Conservation (phyloP, 1,284 basidiomycete species). For the Vanrija sp. region DNA sequence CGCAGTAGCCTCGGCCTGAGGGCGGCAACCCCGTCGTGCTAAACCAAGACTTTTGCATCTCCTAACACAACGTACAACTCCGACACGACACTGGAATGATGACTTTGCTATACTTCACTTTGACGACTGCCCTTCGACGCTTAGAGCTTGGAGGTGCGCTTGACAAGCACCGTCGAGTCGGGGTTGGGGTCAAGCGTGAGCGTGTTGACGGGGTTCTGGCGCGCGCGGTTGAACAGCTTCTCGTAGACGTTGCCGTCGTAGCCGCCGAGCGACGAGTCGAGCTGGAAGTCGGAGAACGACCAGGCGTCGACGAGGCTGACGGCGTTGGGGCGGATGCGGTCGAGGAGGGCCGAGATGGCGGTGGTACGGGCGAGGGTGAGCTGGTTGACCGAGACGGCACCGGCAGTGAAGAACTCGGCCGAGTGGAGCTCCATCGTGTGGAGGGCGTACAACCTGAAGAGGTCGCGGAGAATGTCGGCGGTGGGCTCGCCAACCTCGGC, state of each 20-base stretch:
- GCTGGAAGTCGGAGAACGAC: conserved; percentile 54
- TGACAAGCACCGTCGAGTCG: conserved; percentile 9
- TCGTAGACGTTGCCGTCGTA: conserved; percentile 53
- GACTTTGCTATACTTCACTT: conserved; percentile 15
- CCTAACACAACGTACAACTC: too few relatives aligned
- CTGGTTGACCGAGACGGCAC: conserved; percentile 46
- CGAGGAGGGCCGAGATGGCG: conserved; percentile 9
- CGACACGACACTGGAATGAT: too few relatives aligned
- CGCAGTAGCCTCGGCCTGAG: too few relatives aligned
- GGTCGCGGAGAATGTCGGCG: conserved; percentile 35
- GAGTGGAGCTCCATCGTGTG: conserved; percentile 50
- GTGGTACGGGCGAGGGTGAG: conserved; percentile 13
- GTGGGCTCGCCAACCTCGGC: conserved; percentile 7
- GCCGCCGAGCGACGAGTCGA: conserved; percentile 56
- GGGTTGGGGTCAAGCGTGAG: conserved; percentile 20
- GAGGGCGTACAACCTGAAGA: conserved; percentile 51
- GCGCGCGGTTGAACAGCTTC: conserved; percentile 49
- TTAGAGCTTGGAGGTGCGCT: conserved; percentile 19
- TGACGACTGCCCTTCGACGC: not conserved
- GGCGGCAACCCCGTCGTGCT: too few relatives aligned
- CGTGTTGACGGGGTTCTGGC: conserved; percentile 19
- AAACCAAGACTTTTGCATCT: too few relatives aligned
- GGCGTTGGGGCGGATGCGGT: conserved; percentile 7
- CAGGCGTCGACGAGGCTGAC: conserved; percentile 55
- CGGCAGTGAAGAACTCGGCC: conserved; percentile 52